A percentile compares a stretch with the other conserved stretches of the same genome.
Evolutionary conservation across 2,329 filamentous ascomycete species (phyloP).

Genomic region (Gnomoniopsis sp.): DNA sequence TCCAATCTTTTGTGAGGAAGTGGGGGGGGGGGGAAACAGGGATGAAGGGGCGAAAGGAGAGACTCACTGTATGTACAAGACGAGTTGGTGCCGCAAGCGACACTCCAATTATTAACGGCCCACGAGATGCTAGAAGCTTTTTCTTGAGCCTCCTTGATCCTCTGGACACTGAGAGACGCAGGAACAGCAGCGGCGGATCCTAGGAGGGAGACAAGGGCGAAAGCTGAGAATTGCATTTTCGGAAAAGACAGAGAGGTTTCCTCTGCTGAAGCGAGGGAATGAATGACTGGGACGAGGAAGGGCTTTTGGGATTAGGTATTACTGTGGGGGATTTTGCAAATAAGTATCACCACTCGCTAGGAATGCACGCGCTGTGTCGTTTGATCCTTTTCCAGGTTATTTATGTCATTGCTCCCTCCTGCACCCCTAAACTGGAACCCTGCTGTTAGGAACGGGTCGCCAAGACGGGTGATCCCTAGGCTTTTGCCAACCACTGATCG

Average conservation of each 20-base stretch:
- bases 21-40: no score
- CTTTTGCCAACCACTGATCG: not conserved
- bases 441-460: not conserved
- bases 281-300: not conserved
- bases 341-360: not conserved
- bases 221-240: conserved; percentile 10
- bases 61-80: conserved; percentile 15
- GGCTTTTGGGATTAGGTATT: not conserved
- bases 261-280: not conserved
- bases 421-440: not conserved
- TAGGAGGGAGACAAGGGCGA: conserved; percentile 4
- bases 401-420: not conserved
- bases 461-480: not conserved
- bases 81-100: conserved; percentile 1
- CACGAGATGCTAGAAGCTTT: conserved; percentile 9
- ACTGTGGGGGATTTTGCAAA: not conserved
- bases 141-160: not conserved
- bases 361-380: not conserved
- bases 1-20: no score
- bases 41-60: no score
- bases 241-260: not conserved
- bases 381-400: not conserved
- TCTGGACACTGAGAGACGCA: not conserved
- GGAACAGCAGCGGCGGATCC: conserved; percentile 3
- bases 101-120: conserved; percentile 12